phyloP scores from a whole-genome alignment of 257 asterid genomes.

The Capsicum pubescens region DNA sequence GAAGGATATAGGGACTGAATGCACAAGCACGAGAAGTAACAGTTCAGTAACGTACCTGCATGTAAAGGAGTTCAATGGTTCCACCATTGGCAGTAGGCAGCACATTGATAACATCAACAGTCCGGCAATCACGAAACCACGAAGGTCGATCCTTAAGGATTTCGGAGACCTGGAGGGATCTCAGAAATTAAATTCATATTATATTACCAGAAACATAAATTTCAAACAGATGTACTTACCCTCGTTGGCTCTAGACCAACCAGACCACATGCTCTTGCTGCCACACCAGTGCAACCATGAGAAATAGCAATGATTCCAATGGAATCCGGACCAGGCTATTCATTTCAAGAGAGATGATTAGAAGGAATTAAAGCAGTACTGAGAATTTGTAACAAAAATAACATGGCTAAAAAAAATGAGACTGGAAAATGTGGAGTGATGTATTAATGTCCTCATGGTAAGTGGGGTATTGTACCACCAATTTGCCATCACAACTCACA shows the following conservation, averaged over 20 bases:
- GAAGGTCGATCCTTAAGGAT: constrained; percentile 95
- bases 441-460: not conserved
- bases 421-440: not conserved
- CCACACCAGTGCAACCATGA: constrained; percentile 99
- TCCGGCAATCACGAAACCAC: constrained; percentile 96
- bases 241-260: constrained; percentile 93
- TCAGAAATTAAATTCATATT: not conserved
- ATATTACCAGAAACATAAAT: not conserved
- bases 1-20: not conserved
- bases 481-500: not conserved
- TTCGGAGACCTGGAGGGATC: constrained; percentile 73
- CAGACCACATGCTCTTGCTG: constrained; percentile 96
- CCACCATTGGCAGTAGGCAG: constrained; percentile 98
- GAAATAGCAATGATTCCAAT: constrained; percentile 99
- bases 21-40: not conserved
- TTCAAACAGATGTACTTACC: constrained; percentile 46
- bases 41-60: constrained; percentile 61
- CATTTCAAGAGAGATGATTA: constrained; percentile 31
- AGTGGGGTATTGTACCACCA: not conserved
- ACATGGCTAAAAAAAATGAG: not conserved
- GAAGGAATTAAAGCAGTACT: not conserved
- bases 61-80: constrained; percentile 88
- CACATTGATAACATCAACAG: constrained; percentile 76
- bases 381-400: not conserved
- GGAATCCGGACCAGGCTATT: constrained; percentile 99